Evolutionary conservation across 139 green algal genomes (phyloP), one percentile per base, ranked within the genome.

Genomic region (Coelastrella sp.): DNA sequence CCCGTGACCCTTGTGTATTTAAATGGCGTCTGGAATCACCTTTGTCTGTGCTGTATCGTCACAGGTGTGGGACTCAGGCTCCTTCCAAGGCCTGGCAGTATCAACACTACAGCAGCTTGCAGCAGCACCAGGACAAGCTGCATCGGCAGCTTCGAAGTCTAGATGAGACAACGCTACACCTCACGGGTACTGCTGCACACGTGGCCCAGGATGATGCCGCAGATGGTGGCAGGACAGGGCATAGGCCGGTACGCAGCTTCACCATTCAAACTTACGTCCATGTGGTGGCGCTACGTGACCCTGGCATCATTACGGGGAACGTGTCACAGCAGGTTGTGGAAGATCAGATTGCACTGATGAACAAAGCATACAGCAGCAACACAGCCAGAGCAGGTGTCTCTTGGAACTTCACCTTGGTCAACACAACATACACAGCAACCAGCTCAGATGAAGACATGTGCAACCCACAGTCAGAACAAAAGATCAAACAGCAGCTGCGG

Each of bases 401-500:
- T 14, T 76, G 68, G 68, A 22, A 23, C 7, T 76, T 76, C 68
- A 14, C n/a, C 14, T 6, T 76, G 14, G 22, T 76, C 14, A 76
- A 76, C 7, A 17, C 22, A 6, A 76, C 68, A 8, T 76, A 76
- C 17, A 10, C 16, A 32, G 22, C 68, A 22, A 76, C 16, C 14
- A 76, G 14, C 14, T 23, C 16, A n/a, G 17, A 76, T 32, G 5
- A 23, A 10, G 68, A 76, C 68, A 22, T 76, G 16, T 76, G 68
- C 68, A 23, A 22, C 17, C 16, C 68, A 8, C 7, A 76, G 5
- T 76, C 68, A 23, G 68, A 23, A 22, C 17, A 32, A 17, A 14
- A 76, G 17, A 87, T 87, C 11, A 87, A 87, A 32, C 32, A 32
- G 32, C 65, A 76, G 32, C 82, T 87, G 7, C 60, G 82, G 8